These are phyloP conservation scores for Verticillium longisporum DNA, from an alignment of 2,329 filamentous ascomycete species.

Conservation along the genomic window DNA sequence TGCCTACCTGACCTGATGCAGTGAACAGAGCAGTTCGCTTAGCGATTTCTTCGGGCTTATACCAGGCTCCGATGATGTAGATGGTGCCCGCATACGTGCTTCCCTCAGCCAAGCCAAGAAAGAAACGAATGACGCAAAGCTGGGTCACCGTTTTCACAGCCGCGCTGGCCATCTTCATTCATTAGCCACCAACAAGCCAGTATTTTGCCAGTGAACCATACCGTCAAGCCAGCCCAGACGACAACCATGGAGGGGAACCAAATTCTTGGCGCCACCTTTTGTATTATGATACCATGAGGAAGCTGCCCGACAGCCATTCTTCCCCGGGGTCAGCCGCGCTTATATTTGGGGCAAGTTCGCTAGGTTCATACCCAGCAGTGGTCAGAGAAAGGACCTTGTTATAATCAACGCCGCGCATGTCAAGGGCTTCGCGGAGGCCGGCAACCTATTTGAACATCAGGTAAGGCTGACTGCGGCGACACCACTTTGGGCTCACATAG, in stretches of 20 bases:
- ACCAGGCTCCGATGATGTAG: conserved; percentile 46
- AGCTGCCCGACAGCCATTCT: conserved; percentile 30
- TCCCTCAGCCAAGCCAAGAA: conserved; percentile 29
- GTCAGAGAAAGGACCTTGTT: conserved; percentile 49
- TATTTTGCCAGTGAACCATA: not conserved
- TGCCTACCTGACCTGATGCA: conserved; percentile 51
- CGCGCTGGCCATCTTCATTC: conserved; percentile 12
- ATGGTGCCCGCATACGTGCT: conserved; percentile 33
- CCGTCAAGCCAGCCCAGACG: conserved; percentile 39
- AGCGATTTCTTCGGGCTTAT: conserved; percentile 52
- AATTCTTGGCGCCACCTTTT: conserved; percentile 40
- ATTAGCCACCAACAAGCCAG: not conserved
- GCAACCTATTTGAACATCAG: conserved; percentile 28
- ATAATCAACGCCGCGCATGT: conserved; percentile 51
- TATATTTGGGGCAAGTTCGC: not conserved
- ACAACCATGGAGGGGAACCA: conserved; percentile 41
- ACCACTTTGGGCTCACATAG: conserved; percentile 2
- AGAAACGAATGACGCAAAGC: conserved; percentile 31
- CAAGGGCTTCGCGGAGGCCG: conserved; percentile 48
- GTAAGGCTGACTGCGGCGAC: not conserved
- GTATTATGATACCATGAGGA: conserved; percentile 36
- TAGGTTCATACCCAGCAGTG: conserved; percentile 4
- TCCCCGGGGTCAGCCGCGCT: not conserved
- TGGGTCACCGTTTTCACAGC: conserved; percentile 18
- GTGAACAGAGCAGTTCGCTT: conserved; percentile 60